Conservation (phyloP, 2,329 filamentous ascomycete species). For the Rhynchosporium agropyri region DNA sequence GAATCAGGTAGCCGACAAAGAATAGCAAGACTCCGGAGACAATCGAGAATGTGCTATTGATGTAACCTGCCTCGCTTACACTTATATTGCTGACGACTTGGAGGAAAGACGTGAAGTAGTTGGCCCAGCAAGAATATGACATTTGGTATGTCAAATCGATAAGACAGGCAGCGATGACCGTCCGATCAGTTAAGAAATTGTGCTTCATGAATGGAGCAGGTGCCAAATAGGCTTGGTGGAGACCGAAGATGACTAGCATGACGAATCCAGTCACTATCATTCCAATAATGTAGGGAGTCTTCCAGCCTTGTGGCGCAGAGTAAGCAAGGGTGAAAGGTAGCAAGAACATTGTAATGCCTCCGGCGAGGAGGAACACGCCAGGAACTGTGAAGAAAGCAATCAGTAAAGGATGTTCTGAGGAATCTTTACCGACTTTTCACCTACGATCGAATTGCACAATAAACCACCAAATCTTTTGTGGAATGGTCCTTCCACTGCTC, state of each 20-base stretch:
- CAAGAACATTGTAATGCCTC: constrained; percentile 64
- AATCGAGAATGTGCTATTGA: constrained; percentile 50
- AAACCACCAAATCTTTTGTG: constrained; percentile 44
- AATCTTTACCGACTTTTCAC: constrained; percentile 37
- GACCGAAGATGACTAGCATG: constrained; percentile 27
- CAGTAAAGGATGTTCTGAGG: not conserved
- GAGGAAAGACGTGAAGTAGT: constrained; percentile 59
- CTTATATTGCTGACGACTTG: constrained; percentile 53
- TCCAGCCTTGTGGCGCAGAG: constrained; percentile 30
- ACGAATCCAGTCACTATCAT: constrained; percentile 34
- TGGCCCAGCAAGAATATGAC: constrained; percentile 55
- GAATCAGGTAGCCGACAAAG: constrained; percentile 52
- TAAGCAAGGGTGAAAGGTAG: constrained; percentile 36
- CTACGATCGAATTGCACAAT: constrained; percentile 34
- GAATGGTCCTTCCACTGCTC: constrained; percentile 30
- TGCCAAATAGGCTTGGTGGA: constrained; percentile 45
- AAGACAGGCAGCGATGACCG: constrained; percentile 42
- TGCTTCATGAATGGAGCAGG: constrained; percentile 33
- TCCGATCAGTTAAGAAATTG: constrained; percentile 31
- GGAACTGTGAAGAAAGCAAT: constrained; percentile 45
- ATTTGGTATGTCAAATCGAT: constrained; percentile 41
- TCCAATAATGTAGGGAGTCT: constrained; percentile 27
- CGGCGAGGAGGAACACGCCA: constrained; percentile 54
- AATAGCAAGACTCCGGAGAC: constrained; percentile 58
- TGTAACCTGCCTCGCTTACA: constrained; percentile 34